Conservation (phyloP, 2,329 filamentous ascomycete species). For the Neurospora sp. region DNA sequence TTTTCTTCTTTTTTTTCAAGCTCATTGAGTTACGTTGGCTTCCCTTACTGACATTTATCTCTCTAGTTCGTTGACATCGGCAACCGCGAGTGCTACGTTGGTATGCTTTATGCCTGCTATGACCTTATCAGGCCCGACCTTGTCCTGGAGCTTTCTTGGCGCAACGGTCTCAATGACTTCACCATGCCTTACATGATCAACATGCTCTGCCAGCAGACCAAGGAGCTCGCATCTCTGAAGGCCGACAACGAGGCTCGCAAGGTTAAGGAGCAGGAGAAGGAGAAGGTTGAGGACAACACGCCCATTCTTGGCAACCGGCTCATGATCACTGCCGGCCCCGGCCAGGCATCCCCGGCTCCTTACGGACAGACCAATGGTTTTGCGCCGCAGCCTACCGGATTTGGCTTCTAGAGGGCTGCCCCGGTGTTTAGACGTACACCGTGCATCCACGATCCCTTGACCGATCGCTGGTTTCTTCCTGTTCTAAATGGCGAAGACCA, state of each 20-base stretch:
- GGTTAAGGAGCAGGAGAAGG: conserved; percentile 28
- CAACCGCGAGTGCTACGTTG: conserved; percentile 98
- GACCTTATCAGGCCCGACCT: conserved; percentile 89
- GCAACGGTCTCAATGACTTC: conserved; percentile 86
- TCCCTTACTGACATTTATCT: conserved; percentile 22
- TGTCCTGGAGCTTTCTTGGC: conserved; percentile 95
- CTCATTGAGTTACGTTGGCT: background rate
- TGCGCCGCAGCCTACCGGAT: conserved; percentile 78
- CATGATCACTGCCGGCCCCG: conserved; percentile 89
- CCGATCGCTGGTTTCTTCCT: conserved; percentile 12
- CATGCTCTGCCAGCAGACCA: conserved; percentile 82
- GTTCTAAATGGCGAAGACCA: background rate
- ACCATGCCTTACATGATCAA: conserved; percentile 99
- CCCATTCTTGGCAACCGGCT: conserved; percentile 83
- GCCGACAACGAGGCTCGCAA: conserved; percentile 74
- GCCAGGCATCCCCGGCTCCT: conserved; percentile 51
- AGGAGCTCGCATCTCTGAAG: conserved; percentile 74
- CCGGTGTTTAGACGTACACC: conserved; percentile 14
- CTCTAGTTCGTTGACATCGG: conserved; percentile 94
- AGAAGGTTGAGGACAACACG: conserved; percentile 86
- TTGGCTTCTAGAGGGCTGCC: conserved; percentile 41
- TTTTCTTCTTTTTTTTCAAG: background rate
- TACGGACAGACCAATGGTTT: conserved; percentile 81
- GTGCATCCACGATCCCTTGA: conserved; percentile 13
- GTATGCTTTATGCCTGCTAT: conserved; percentile 98